Evolutionary conservation across 148 eudicot species (phyloP).

Genomic region (Persicaria maculosa): DNA sequence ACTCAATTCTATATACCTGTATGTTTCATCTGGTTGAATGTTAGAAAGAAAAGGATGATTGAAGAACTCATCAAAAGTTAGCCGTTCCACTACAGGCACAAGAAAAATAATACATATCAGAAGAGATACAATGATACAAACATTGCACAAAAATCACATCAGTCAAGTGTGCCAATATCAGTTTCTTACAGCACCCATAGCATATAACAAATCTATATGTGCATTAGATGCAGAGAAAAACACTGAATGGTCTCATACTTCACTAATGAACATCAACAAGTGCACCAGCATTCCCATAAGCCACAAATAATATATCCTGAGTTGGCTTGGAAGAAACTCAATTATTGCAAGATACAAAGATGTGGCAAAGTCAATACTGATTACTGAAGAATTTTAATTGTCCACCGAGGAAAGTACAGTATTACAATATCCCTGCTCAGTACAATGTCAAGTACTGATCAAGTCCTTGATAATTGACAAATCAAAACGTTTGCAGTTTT

Average conservation of each 20-base stretch:
- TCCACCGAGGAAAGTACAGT: no score
- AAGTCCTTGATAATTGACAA: no score
- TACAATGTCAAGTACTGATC: no score
- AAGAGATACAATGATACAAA: conserved; percentile 1
- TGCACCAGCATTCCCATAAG: neutral
- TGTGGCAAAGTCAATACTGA: neutral
- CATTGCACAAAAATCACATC: neutral
- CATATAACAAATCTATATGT: neutral
- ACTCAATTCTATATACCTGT: conserved; percentile 37
- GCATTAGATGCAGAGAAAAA: neutral
- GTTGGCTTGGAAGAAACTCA: conserved; percentile 1
- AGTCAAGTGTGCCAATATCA: neutral
- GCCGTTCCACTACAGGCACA: conserved; percentile 64
- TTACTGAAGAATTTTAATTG: neutral
- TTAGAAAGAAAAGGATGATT: conserved; percentile 73
- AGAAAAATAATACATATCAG: conserved; percentile 14
- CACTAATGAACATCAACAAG: neutral
- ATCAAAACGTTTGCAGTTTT: neutral
- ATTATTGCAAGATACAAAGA: neutral
- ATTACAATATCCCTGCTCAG: no score
- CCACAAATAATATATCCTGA: neutral
- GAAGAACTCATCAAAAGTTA: conserved; percentile 93
- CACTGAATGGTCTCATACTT: neutral
- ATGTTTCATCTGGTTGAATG: conserved; percentile 36
- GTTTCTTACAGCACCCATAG: neutral